Base-by-base conservation (phyloP, 2,329 filamentous ascomycete genomes). In the Diaporthe sp. region DNA sequence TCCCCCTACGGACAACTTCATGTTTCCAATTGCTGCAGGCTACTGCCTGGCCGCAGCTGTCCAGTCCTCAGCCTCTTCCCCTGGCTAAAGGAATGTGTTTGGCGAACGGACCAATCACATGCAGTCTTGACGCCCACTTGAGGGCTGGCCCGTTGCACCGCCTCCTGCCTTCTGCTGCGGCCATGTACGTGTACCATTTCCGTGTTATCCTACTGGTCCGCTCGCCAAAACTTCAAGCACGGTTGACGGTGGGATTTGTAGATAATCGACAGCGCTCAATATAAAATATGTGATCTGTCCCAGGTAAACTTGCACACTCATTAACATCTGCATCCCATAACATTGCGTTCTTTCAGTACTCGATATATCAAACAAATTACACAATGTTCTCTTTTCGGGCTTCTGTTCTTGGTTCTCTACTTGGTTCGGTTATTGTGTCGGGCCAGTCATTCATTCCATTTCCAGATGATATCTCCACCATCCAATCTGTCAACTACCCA, bases 381-480 rank as follows among this genome's bases (percentile, higher is more conserved):
- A 25, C 44, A 37, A 66, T 66, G 63, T 19, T 66, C 7, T 22
- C 22, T 51, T 25, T 19, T 27, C 44, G 22, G 47, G 15, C 4
- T 37, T 37, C 44, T 19, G 15, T 66, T 19, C 22, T 66, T 3
- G 30, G 30, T 27, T 25, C 22, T 8, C 22, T 51, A 19, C 63
- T 66, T 37, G 32, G 42, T 17, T 50, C 63, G 17, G 22, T n/a
- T 27, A 10, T 51, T 22, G 63, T 51, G 44, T 37, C 61, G 6
- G 70, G 53, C 25, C 59, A 74, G 15, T 59, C 70, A 7, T 74
- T 72, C n/a, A 59, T 74, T 9, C 73, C 73, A 5, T 4, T 58
- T 19, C 73, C 73, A 32, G 22, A 37, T 1, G 53, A 70, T 53
- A 42, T 71, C 25, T 39, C 55, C 13, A 55, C 32, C 32, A 51